Conservation (phyloP, 176 grass and related monocot genomes). For the Triticum timopheevii region DNA sequence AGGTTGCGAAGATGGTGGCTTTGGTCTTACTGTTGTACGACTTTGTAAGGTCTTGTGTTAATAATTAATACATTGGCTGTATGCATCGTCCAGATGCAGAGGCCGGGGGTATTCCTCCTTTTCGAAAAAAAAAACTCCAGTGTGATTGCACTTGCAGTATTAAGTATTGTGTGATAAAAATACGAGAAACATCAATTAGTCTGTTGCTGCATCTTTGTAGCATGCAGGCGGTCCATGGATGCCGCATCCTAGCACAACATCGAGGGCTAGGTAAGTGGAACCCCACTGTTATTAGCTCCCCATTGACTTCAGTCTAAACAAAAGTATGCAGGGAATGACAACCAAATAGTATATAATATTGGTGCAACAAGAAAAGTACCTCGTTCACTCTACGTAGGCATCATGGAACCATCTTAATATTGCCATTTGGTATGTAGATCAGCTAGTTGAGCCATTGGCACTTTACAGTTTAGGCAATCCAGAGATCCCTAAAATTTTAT, state of each 20-base stretch:
- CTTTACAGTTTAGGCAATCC: not conserved
- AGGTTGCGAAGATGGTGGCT: too few species aligned
- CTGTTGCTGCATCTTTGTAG: not conserved
- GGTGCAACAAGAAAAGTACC: not conserved
- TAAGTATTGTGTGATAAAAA: too few species aligned
- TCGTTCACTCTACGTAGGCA: not conserved
- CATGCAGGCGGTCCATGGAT: not conserved
- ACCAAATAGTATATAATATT: not conserved
- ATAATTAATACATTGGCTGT: too few species aligned
- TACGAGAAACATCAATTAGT: not conserved
- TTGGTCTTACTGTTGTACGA: too few species aligned
- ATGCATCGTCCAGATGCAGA: too few species aligned
- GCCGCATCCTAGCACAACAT: not conserved
- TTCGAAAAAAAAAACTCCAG: too few species aligned
- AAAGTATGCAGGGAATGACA: not conserved
- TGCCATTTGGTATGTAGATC: not conserved
- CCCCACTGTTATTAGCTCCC: not conserved
- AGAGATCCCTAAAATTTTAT: not conserved
- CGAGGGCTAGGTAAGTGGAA: not conserved
- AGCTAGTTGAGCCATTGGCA: too few species aligned
- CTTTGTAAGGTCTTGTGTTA: too few species aligned
- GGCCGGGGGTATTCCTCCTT: too few species aligned
- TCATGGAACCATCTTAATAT: not conserved
- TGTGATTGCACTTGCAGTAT: too few species aligned
- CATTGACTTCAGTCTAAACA: conserved; percentile 4